Evolutionary conservation across 129 eudicot genomes (phyloP), one percentile per base, ranked within the genome.

Genomic region (Lactuca sativa): DNA sequence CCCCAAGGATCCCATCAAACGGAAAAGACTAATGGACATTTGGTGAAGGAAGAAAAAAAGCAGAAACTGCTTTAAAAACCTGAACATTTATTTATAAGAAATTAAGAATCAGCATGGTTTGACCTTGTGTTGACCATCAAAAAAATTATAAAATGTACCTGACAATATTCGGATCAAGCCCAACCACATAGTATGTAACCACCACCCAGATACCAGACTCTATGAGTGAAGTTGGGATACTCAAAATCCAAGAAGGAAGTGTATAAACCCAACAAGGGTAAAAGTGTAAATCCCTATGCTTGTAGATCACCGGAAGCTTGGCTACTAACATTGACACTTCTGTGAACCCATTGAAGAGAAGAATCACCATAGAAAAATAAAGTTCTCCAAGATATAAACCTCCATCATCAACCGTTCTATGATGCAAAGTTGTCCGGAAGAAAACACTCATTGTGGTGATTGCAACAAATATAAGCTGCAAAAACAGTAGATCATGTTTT

Each of bases 161-260:
- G 40, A 74, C 60, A 62, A 89, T 80, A 78, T 82, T 93, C 36
- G 99, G 99, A 80, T 93, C 99, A 71, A 76, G 92, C 48, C 99
- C 99, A 64, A 93, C 83, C 37, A 87, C 97, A 37, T 81, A 93
- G 77, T 93, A 93, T 53, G 99, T 87, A 64, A 93, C 86, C 57
- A 75, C 82, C 72, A 93, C 99, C 99, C 99, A 93, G 41, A 85
- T 83, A 73, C 97, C 99, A 53, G 99, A 90, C 77, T 93, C 99
- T 62, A 89, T 73, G 66, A 93, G 78, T 31, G 99, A 93, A 57
- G 91, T 87, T 62, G 99, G 99, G 70, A 93, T 82, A 58, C 99
- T 93, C 80, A 93, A 77, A 60, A 76, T 71, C 99, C 99, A 93
- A 60, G 99, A 89, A 73, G 99, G 99, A 69, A 93, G 79, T 58